Conservation (phyloP, 495 filamentous ascomycete species). For the Tuber brumale region DNA sequence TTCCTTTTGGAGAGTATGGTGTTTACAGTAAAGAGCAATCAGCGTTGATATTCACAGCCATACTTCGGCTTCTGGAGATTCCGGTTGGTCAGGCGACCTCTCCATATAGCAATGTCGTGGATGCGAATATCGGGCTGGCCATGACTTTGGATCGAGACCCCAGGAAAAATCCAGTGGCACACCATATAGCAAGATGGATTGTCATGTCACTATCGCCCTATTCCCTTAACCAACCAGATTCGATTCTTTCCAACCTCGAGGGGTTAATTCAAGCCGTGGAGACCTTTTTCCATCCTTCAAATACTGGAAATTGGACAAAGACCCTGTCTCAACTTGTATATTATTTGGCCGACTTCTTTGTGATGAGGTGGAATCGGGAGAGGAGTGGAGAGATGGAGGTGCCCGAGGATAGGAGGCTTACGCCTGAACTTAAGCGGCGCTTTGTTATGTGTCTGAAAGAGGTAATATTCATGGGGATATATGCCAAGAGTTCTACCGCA, state of each 20-base stretch:
- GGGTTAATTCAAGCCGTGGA: slow-evolving; percentile 92
- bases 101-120: slow-evolving; percentile 74
- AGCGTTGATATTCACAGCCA: slow-evolving; percentile 83
- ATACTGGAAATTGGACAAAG: slow-evolving; percentile 86
- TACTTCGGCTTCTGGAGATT: slow-evolving; percentile 84
- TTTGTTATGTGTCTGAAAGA: slow-evolving; percentile 89
- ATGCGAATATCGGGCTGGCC: slow-evolving; percentile 73
- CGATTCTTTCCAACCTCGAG: slow-evolving; percentile 77
- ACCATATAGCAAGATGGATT: slow-evolving; percentile 92
- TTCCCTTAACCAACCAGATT: slow-evolving; percentile 69
- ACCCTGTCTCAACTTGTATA: slow-evolving; percentile 84
- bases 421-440: slow-evolving; percentile 68
- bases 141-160: slow-evolving; percentile 83
- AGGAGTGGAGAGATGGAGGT: slow-evolving; percentile 83
- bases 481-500: slow-evolving; percentile 83
- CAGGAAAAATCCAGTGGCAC: slow-evolving; percentile 82
- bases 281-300: slow-evolving; percentile 98
- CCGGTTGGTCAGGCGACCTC: slow-evolving; percentile 94
- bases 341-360: slow-evolving; percentile 91
- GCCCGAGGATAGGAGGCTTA: slow-evolving; percentile 71
- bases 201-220: slow-evolving; percentile 85
- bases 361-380: slow-evolving; percentile 96
- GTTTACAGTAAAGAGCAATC: slow-evolving; percentile 91
- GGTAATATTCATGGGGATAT: slow-evolving; percentile 97
- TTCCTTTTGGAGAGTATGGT: slow-evolving; percentile 79